A percentile compares a stretch with the other conserved stretches of the same genome.
Evolutionary conservation across 139 green algal species (phyloP).

Genomic region (Volvox africanus): DNA sequence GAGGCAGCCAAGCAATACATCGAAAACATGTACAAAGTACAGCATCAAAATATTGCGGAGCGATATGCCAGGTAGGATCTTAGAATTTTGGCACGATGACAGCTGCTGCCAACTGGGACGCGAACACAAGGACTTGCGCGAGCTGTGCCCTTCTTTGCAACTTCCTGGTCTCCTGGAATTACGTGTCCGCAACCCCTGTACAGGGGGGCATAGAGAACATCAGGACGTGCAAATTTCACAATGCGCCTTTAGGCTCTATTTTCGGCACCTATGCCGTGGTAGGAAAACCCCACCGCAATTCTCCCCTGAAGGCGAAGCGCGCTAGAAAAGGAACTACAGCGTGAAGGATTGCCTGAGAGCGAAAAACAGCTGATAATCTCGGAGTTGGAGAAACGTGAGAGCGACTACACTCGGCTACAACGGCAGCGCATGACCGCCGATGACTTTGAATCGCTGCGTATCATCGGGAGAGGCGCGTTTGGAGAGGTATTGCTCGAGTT

Average conservation of each 20-base stretch:
- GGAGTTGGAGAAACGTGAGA: constrained; percentile 83
- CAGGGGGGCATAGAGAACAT: too few relatives aligned
- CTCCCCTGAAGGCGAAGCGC: constrained; percentile 69
- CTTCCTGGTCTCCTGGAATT: too few relatives aligned
- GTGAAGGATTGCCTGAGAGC: constrained; percentile 72
- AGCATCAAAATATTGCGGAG: constrained; percentile 85
- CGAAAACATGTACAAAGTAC: constrained; percentile 93
- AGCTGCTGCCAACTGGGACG: too few relatives aligned
- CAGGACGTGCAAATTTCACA: too few relatives aligned
- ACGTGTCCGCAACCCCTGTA: too few relatives aligned
- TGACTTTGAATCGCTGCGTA: constrained; percentile 96
- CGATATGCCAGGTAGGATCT: constrained; percentile 71
- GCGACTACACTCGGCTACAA: constrained; percentile 88
- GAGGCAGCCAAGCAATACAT: constrained; percentile 92
- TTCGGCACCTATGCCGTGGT: too few relatives aligned
- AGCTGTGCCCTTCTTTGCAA: too few relatives aligned
- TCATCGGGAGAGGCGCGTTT: constrained; percentile 97
- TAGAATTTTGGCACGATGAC: neutral
- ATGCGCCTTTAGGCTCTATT: too few relatives aligned
- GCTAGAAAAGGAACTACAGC: constrained; percentile 81
- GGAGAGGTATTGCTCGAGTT: constrained; percentile 80
- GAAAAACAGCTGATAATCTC: constrained; percentile 61
- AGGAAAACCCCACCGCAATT: too few relatives aligned
- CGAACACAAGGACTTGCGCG: too few relatives aligned
- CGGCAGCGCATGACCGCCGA: constrained; percentile 85